Evolutionary conservation across 2,329 filamentous ascomycete species (phyloP), one percentile per base, ranked within the genome.

Genomic region (Phyllosticta capitalensis): DNA sequence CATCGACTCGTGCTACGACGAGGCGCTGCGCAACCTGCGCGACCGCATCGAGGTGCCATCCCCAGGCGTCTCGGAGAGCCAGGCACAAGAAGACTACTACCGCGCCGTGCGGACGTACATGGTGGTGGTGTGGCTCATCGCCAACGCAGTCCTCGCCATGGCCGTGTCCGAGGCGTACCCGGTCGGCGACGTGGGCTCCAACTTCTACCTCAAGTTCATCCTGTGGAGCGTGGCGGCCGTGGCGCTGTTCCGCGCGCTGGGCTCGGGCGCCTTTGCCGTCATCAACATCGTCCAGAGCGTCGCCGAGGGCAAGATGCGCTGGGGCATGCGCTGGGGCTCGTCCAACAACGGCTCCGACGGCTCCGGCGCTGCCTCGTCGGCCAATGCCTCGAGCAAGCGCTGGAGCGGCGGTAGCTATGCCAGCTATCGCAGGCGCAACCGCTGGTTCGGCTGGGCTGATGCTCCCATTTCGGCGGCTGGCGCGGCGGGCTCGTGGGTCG

Each of bases 31-130:
- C 63, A 99, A 99, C 72, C 87, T 99, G 5, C 89, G 94, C 56
- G 94, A 99, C 70, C 83, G 94, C 52, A 81, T 99, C 67, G 91
- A 95, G 71, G 92, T 97, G 0, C 79, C 88, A 10, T 71, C 74
- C 12, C 72, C 81, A 0, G 73, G 78, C 0, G 67, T 84, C 17
- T 85, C 83, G 51, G 92, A 96, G 67, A 79, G 83, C 0, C 94
- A 97, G 75, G 76, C 91, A 75, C 94, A 99, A 73, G 94, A 99
- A 74, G 94, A 99, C 75, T 99, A 99, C 81, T 99, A 99, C 81
- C 90, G 92, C 72, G 90, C 88, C 49, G 94, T 99, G 56, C 86
- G 94, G 58, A 99, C 94, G 0, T 99, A 99, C 84, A 95, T 99
- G 86, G 94, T 99, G 12, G 85, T 95, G 51, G 82, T 86, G 53